Conservation (phyloP, 768 basidiomycete species). For the Inosperma sp. region DNA sequence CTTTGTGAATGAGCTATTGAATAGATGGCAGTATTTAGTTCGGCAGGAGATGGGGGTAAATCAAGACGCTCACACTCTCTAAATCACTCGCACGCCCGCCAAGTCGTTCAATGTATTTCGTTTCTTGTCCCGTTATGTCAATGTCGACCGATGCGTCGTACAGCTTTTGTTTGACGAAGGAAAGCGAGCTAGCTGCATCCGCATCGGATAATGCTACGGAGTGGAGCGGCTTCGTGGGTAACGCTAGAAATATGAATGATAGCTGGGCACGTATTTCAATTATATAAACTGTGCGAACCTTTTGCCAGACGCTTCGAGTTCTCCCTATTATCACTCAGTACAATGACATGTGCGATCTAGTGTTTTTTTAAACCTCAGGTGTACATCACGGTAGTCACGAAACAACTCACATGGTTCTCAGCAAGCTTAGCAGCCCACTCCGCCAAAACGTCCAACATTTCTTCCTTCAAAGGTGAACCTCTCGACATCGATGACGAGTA, state of each 20-base stretch:
- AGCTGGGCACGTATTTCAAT: not conserved
- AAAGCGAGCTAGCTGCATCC: slow-evolving; percentile 70
- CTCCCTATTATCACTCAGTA: slow-evolving; percentile 86
- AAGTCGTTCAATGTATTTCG: slow-evolving; percentile 59
- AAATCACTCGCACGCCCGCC: slow-evolving; percentile 92
- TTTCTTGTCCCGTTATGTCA: slow-evolving; percentile 53
- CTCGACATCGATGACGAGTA: slow-evolving; percentile 51
- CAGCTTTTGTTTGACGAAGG: slow-evolving; percentile 78
- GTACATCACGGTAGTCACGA: not conserved
- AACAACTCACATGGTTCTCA: slow-evolving; percentile 62
- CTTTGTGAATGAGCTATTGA: slow-evolving; percentile 78
- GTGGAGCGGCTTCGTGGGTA: slow-evolving; percentile 80
- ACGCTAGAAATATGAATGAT: slow-evolving; percentile 40
- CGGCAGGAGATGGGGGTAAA: not conserved
- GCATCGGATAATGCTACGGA: slow-evolving; percentile 82
- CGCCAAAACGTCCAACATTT: slow-evolving; percentile 67
- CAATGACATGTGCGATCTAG: slow-evolving; percentile 87
- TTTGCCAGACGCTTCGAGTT: slow-evolving; percentile 80
- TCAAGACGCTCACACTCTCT: slow-evolving; percentile 55
- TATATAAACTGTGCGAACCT: slow-evolving; percentile 38
- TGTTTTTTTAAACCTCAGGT: not conserved
- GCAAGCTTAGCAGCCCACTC: slow-evolving; percentile 82
- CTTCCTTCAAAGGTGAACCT: slow-evolving; percentile 52
- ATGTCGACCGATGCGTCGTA: slow-evolving; percentile 49
- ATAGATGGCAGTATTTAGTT: not conserved